Base-by-base conservation (phyloP, 2,329 filamentous ascomycete genomes). In the Exophiala xenobiotica region DNA sequence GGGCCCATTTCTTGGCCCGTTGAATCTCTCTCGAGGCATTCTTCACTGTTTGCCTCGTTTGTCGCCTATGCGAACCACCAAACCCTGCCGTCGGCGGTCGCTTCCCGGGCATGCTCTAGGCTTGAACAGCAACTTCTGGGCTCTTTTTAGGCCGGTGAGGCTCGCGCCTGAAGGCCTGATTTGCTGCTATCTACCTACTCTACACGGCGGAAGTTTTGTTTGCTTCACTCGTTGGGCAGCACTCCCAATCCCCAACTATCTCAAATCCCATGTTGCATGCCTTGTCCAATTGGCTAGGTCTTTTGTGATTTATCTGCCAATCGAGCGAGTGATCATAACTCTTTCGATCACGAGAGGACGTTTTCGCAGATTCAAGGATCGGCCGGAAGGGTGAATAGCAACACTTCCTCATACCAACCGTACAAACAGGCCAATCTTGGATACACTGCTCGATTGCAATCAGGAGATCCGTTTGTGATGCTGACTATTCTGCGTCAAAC, bases 141-240 rank as follows among this genome's bases (percentile, higher is more conserved):
- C n/a, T n/a, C n/a, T n/a, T n/a, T n/a, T n/a, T n/a, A n/a, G n/a
- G n/a, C n/a, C n/a, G n/a, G n/a, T n/a, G n/a, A n/a, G n/a, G n/a
- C n/a, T n/a, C n/a, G n/a, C n/a, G n/a, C n/a, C n/a, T n/a, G n/a
- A n/a, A n/a, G n/a, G n/a, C n/a, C n/a, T 33, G 11, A 33, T 33
- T 33, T 33, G 29, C 29, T 33, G 29, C 16, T 33, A n/a, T n/a
- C n/a, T n/a, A n/a, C n/a, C n/a, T n/a, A n/a, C n/a, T n/a, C n/a
- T n/a, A n/a, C n/a, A n/a, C n/a, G n/a, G n/a, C n/a, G 29, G 9
- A 33, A 12, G n/a, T 14, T 3, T 11, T 31, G 33, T 43, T 31
- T 47, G 50, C 50, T 40, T 53, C 50, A 48, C 39, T 43, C 12
- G 44, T 53, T 53, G 50, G 50, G 50, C 44, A 53, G 26, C 44